Conservation (phyloP, 306 rosid species). For the Clitoria ternatea region DNA sequence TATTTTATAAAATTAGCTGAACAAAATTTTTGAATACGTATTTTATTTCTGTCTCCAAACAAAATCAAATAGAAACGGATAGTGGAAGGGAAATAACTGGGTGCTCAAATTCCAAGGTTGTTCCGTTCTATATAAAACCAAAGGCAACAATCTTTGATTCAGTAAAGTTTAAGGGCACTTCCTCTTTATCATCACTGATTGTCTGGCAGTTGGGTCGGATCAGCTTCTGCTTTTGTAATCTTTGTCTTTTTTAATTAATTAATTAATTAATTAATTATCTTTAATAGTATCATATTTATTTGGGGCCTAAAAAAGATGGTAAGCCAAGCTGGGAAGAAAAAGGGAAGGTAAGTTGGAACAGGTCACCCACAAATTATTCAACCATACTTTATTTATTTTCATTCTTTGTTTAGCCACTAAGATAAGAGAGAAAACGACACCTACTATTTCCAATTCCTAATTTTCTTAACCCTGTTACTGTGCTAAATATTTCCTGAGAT, state of each 20-base stretch:
- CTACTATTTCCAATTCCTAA: neutral
- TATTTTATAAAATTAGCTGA: no score
- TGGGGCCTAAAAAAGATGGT: neutral
- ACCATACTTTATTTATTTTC: neutral
- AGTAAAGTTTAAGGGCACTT: slow-evolving; percentile 29
- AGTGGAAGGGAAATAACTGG: neutral
- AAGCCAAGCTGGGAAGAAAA: slow-evolving; percentile 35
- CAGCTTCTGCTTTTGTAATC: slow-evolving; percentile 29
- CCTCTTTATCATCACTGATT: slow-evolving; percentile 54
- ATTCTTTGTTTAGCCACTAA: neutral
- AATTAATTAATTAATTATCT: neutral
- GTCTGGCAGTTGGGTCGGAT: slow-evolving; percentile 58
- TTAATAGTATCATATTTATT: neutral
- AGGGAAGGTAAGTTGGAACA: slow-evolving; percentile 32
- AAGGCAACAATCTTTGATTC: slow-evolving; percentile 32
- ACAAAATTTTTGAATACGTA: no score
- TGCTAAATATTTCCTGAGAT: no score
- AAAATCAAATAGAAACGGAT: no score
- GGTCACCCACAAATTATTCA: slow-evolving; percentile 28
- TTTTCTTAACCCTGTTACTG: no score
- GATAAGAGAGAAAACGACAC: neutral
- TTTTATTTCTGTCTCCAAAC: no score
- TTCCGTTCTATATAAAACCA: neutral
- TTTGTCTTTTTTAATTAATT: neutral
- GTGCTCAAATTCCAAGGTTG: slow-evolving; percentile 1